phyloP scores from a whole-genome alignment of 2,329 filamentous ascomycete genomes.

The Thelonectria blattea region DNA sequence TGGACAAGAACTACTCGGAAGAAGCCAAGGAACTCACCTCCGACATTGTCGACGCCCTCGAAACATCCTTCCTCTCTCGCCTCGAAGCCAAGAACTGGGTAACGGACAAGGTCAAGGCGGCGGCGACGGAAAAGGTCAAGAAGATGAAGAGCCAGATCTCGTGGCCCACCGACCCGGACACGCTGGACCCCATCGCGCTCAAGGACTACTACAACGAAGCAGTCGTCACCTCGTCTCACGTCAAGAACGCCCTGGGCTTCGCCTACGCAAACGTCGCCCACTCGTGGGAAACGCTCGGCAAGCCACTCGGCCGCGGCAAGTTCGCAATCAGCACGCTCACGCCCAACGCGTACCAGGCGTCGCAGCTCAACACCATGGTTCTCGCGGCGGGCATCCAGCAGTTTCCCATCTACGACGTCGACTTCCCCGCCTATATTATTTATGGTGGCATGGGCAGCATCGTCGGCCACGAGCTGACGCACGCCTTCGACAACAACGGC shows the following conservation, averaged over 20 bases:
- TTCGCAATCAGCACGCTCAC: constrained; percentile 67
- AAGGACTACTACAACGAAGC: constrained; percentile 62
- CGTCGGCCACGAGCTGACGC: constrained; percentile 72
- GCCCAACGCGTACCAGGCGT: constrained; percentile 72
- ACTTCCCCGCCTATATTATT: constrained; percentile 67
- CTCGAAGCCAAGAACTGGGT: constrained; percentile 68
- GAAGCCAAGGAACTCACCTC: constrained; percentile 71
- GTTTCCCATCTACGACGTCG: constrained; percentile 67
- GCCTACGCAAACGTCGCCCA: constrained; percentile 53
- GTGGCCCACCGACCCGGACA: constrained; percentile 68
- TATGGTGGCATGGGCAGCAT: constrained; percentile 74
- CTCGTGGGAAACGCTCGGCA: constrained; percentile 64
- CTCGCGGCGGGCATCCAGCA: constrained; percentile 70
- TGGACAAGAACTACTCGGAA: constrained; percentile 71
- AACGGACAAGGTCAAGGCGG: constrained; percentile 63
- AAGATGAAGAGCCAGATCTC: constrained; percentile 74
- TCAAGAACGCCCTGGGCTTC: constrained; percentile 61
- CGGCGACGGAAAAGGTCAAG: constrained; percentile 68
- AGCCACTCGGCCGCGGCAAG: constrained; percentile 64
- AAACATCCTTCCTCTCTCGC: constrained; percentile 67
- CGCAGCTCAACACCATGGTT: constrained; percentile 69
- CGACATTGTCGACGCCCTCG: constrained; percentile 73
- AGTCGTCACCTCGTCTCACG: constrained; percentile 58
- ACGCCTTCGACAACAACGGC: constrained; percentile 72
- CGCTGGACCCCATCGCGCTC: constrained; percentile 62